Conservation (phyloP, 192 early-diverging fungal genomes). For the Haplosporangium gracile region DNA sequence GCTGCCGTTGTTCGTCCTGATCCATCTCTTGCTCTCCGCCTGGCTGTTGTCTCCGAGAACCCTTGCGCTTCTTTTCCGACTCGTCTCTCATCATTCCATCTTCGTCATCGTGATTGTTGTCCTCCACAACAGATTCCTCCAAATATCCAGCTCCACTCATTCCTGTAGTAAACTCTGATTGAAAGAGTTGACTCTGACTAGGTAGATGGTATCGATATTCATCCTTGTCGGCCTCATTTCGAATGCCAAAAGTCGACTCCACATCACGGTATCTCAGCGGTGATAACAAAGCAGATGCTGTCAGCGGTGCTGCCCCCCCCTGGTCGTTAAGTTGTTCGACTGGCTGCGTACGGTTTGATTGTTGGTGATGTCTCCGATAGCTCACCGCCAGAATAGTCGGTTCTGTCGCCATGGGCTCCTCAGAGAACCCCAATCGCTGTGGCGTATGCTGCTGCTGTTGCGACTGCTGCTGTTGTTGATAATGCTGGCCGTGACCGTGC, state of each 20-base stretch:
- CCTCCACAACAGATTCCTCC: not conserved
- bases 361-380: constrained; percentile 2
- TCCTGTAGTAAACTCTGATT: not conserved
- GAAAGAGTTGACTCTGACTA: not conserved
- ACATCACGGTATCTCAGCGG: not conserved
- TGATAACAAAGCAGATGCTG: not conserved
- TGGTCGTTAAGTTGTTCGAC: not conserved
- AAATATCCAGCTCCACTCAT: not conserved
- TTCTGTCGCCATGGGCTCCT: constrained; percentile 8
- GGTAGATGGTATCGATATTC: not conserved
- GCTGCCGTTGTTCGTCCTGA: not conserved
- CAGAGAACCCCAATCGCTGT: not conserved
- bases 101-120: not conserved
- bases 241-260: no score
- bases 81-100: not conserved
- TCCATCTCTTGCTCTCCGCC: not conserved
- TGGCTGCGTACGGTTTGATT: not conserved
- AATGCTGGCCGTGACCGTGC: not conserved
- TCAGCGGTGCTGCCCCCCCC: not conserved
- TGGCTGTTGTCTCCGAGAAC: not conserved
- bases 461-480: constrained; percentile 11
- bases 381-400: constrained; percentile 11
- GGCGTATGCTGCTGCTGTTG: constrained; percentile 18
- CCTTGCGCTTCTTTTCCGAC: not conserved
- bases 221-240: constrained; percentile 1